Evolutionary conservation across 2,329 filamentous ascomycete genomes (phyloP).

Genomic region (Parafenestella ontariensis): DNA sequence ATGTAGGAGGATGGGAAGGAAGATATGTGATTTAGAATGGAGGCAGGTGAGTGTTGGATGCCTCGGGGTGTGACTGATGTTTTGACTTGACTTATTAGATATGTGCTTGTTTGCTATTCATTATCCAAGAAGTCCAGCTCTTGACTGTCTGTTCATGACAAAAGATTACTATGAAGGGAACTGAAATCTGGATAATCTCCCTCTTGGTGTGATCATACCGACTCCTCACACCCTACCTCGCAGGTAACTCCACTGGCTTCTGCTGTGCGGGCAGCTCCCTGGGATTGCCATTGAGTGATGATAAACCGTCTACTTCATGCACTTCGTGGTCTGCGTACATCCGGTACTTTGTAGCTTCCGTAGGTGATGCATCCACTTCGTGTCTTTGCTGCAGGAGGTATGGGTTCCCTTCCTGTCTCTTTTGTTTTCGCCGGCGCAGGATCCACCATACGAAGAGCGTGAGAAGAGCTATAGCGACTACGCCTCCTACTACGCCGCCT

Average conservation of each 20-base stretch:
- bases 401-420: background rate
- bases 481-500: conserved; percentile 35
- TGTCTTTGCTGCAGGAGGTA: background rate
- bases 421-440: conserved; percentile 18
- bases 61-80: no score
- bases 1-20: no score
- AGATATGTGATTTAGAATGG: no score
- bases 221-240: background rate
- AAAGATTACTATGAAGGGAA: background rate
- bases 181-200: no score
- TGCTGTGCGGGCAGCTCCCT: background rate
- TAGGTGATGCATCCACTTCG: background rate
- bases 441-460: conserved; percentile 24
- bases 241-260: conserved; percentile 1
- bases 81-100: no score
- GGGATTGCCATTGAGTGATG: background rate
- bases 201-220: background rate
- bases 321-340: background rate
- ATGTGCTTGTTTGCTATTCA: no score
- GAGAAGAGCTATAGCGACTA: conserved; percentile 24
- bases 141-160: no score
- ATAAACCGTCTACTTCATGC: background rate
- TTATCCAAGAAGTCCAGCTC: no score
- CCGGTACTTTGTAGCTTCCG: background rate
- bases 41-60: no score